Percentiles rank a stretch among this genome's conserved stretches.
phyloP scores from a whole-genome alignment of 1,139 yeast species.

The Taphrina populina region DNA sequence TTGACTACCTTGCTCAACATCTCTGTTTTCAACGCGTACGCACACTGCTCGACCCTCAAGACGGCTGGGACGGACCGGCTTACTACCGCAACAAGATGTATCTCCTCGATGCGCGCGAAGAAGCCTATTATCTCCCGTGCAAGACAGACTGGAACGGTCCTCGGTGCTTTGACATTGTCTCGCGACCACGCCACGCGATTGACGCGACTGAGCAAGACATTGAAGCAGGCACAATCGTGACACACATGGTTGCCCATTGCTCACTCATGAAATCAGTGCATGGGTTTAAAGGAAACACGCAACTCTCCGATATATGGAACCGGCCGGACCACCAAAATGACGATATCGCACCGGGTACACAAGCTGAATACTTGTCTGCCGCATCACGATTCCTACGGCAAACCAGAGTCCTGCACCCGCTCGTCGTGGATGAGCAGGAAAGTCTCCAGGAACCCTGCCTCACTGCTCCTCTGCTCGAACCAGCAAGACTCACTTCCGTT shows the following conservation, averaged over 20 bases:
- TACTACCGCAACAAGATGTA: conserved; percentile 10
- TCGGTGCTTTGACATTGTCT: conserved; percentile 7
- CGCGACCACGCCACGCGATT: not conserved
- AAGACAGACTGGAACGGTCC: conserved; percentile 1
- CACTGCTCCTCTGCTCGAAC: conserved; percentile 5
- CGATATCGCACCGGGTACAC: conserved; percentile 9
- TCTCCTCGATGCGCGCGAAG: conserved; percentile 7
- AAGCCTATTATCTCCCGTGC: conserved; percentile 12
- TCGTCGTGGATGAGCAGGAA: not conserved
- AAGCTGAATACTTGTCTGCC: conserved; percentile 6
- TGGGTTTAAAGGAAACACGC: conserved; percentile 21
- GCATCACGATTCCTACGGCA: conserved; percentile 5
- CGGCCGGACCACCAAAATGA: conserved; percentile 2
- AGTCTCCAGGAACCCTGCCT: conserved; percentile 1
- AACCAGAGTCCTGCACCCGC: not conserved
- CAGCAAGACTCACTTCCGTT: too few species aligned
- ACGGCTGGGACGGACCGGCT: conserved; percentile 12
- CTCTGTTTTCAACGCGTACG: conserved; percentile 8
- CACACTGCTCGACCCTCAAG: not conserved
- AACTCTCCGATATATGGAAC: conserved; percentile 20
- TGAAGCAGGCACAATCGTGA: not conserved
- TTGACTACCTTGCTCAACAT: conserved; percentile 21
- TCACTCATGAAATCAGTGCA: conserved; percentile 12
- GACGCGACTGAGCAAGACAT: conserved; percentile 1
- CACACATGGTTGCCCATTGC: not conserved